Conservation (phyloP, 495 filamentous ascomycete species). For the Chaetomium fimeti region DNA sequence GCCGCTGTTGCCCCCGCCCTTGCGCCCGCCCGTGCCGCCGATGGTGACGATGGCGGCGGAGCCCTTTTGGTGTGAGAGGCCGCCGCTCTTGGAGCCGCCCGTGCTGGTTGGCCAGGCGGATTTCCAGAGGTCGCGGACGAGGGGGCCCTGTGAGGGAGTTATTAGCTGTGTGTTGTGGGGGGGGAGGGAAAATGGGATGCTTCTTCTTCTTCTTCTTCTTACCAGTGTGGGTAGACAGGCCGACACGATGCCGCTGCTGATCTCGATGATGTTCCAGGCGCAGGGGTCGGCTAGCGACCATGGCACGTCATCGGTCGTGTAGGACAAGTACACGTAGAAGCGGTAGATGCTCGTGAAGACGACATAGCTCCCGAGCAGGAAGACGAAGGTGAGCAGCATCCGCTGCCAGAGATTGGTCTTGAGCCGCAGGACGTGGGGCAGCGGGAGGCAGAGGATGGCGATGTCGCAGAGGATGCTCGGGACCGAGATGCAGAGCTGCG, state of each 20-base stretch:
- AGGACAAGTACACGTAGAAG: constrained; percentile 6
- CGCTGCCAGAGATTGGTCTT: constrained; percentile 13
- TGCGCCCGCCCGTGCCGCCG: constrained; percentile 14
- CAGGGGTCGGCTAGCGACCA: constrained; percentile 11
- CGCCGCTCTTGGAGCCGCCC: background rate
- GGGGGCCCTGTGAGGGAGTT: background rate
- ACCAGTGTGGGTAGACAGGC: constrained; percentile 11
- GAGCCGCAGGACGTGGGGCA: constrained; percentile 16
- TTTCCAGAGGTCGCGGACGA: constrained; percentile 14
- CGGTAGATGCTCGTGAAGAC: constrained; percentile 18
- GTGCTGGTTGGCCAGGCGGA: constrained; percentile 14
- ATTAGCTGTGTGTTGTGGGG: no score
- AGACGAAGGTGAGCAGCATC: constrained; percentile 8
- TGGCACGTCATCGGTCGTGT: constrained; percentile 15
- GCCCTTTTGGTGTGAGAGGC: background rate
- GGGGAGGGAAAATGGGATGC: background rate
- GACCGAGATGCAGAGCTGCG: constrained; percentile 16
- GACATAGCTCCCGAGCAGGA: constrained; percentile 11
- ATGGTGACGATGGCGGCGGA: constrained; percentile 12
- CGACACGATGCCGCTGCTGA: constrained; percentile 15
- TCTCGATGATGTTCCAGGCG: constrained; percentile 19
- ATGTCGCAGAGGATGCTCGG: constrained; percentile 17
- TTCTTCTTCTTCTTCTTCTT: no score
- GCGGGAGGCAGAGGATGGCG: constrained; percentile 16
- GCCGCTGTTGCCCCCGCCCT: background rate